phyloP scores from a whole-genome alignment of 345 rosid genomes.

The Clausena lansium region DNA sequence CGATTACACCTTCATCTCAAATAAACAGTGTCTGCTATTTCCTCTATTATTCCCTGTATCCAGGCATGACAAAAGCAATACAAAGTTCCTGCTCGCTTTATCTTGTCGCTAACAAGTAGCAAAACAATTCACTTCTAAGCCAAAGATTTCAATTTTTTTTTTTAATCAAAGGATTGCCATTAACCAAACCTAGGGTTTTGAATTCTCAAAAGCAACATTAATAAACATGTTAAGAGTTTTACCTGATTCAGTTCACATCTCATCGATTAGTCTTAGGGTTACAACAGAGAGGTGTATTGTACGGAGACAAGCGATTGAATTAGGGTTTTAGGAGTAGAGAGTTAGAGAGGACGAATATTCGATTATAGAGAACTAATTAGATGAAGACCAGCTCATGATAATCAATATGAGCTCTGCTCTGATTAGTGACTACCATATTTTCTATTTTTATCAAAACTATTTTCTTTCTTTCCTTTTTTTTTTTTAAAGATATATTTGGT shows the following conservation, averaged over 20 bases:
- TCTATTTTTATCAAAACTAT: background rate
- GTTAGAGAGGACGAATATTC: background rate
- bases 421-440: no score
- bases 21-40: background rate
- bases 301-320: background rate
- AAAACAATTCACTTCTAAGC: background rate
- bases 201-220: background rate
- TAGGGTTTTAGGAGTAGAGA: conserved; percentile 3
- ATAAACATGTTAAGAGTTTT: background rate
- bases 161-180: background rate
- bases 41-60: background rate
- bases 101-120: background rate
- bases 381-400: background rate
- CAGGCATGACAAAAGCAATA: background rate
- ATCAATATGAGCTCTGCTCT: background rate
- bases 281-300: background rate
- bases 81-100: background rate
- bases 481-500: background rate
- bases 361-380: background rate
- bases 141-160: background rate
- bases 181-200: conserved; percentile 1
- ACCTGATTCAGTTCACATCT: background rate
- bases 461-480: no score
- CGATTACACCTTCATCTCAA: background rate
- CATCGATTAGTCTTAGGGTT: background rate